These are phyloP conservation scores for Microbotryum intermedium DNA, from an alignment of 1,284 basidiomycete genomes.

Conservation along the genomic window DNA sequence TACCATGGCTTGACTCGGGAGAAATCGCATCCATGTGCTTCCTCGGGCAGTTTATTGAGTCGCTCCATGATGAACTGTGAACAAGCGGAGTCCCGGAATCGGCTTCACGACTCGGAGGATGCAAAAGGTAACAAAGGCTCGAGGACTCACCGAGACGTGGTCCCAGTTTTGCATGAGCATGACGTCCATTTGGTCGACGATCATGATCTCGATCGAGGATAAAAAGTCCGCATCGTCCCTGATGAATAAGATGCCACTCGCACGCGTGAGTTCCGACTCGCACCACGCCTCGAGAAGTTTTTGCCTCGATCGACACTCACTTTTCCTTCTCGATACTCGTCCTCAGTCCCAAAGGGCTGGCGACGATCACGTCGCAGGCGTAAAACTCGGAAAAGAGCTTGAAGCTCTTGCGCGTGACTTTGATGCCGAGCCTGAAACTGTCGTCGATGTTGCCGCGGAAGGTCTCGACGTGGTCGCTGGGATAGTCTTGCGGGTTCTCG, in stretches of 20 bases:
- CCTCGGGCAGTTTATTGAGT: conserved; percentile 80
- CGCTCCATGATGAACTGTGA: conserved; percentile 71
- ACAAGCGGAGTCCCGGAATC: not conserved
- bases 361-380: conserved; percentile 81
- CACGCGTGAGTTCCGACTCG: too few species aligned
- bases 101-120: not conserved
- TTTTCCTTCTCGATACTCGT: conserved; percentile 91
- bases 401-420: conserved; percentile 80
- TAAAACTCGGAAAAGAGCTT: conserved; percentile 85
- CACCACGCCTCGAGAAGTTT: too few species aligned
- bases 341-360: conserved; percentile 83
- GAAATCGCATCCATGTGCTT: conserved; percentile 89
- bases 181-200: conserved; percentile 89
- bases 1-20: conserved; percentile 97
- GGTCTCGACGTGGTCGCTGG: conserved; percentile 81
- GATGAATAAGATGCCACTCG: conserved; percentile 2
- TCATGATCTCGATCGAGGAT: conserved; percentile 82
- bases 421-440: conserved; percentile 84
- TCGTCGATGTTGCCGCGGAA: conserved; percentile 98
- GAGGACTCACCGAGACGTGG: conserved; percentile 65
- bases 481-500: conserved; percentile 55
- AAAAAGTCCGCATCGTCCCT: conserved; percentile 75
- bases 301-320: conserved; percentile 45
- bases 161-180: conserved; percentile 99
- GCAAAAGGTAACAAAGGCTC: not conserved